Percentiles rank a stretch among this genome's conserved stretches.
Evolutionary conservation across 768 basidiomycete genomes (phyloP).

Genomic region (Lanmaoa rubissima): DNA sequence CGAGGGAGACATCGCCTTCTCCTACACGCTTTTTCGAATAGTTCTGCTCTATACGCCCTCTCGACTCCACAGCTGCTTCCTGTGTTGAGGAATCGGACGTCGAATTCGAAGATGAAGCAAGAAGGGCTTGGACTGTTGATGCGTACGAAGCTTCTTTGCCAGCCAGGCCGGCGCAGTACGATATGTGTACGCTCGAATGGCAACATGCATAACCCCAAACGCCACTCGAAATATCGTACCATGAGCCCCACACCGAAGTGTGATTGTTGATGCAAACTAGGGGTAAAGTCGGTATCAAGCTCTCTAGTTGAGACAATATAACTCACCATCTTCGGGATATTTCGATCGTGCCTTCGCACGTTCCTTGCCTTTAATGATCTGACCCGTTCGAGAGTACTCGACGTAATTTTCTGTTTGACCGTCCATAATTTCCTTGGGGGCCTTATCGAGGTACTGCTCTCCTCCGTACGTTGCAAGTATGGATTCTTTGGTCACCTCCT

Average conservation of each 20-base stretch:
- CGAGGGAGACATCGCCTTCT: conserved; percentile 77
- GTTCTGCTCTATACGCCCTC: conserved; percentile 57
- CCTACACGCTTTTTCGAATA: conserved; percentile 79
- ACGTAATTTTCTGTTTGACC: conserved; percentile 98
- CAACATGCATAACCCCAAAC: conserved; percentile 96
- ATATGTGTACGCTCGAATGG: conserved; percentile 79
- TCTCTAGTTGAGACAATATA: neutral
- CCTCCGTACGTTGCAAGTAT: conserved; percentile 94
- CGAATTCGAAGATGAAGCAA: conserved; percentile 41
- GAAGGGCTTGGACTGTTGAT: conserved; percentile 70
- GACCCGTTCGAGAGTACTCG: conserved; percentile 91
- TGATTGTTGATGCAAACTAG: conserved; percentile 91
- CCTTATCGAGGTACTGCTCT: conserved; percentile 83
- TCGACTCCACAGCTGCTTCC: conserved; percentile 29
- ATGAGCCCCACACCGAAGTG: conserved; percentile 96
- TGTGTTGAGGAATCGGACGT: conserved; percentile 30
- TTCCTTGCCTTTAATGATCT: conserved; percentile 90
- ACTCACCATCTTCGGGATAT: conserved; percentile 92
- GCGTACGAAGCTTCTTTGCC: conserved; percentile 77
- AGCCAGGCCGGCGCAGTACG: conserved; percentile 88
- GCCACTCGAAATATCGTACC: conserved; percentile 68
- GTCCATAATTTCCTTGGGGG: conserved; percentile 88
- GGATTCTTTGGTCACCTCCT: conserved; percentile 84
- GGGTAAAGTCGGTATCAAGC: neutral
- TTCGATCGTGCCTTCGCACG: conserved; percentile 84